Percentiles rank a stretch among this genome's conserved stretches.
Evolutionary conservation across 257 asterid species (phyloP).

Genomic region (Lycium barbarum): DNA sequence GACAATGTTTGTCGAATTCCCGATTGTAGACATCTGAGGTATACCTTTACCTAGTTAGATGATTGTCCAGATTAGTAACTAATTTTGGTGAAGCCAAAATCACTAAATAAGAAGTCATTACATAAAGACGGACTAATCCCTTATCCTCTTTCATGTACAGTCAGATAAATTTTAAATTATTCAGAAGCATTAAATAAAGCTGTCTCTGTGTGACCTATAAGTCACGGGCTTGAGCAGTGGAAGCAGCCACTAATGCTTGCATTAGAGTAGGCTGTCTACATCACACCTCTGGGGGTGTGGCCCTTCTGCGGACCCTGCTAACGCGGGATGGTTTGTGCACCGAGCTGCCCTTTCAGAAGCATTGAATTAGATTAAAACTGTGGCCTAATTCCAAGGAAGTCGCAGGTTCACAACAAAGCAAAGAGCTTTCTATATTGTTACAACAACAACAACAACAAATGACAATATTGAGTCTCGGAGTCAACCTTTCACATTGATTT

Average conservation of each 20-base stretch:
- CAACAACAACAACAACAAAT: slow-evolving; percentile 19
- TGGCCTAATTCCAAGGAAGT: not conserved
- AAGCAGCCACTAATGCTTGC: no score
- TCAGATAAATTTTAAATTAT: not conserved
- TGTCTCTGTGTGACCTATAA: no score
- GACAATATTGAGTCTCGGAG: slow-evolving; percentile 8
- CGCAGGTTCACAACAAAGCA: not conserved
- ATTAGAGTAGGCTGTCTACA: no score
- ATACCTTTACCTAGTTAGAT: slow-evolving; percentile 52
- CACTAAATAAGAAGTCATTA: not conserved
- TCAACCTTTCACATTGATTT: slow-evolving; percentile 2
- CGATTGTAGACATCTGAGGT: slow-evolving; percentile 56
- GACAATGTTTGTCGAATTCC: slow-evolving; percentile 79
- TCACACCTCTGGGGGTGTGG: no score
- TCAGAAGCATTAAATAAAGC: not conserved
- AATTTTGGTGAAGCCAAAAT: not conserved
- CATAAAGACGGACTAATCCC: not conserved
- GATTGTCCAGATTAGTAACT: slow-evolving; percentile 20
- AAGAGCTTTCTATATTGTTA: not conserved
- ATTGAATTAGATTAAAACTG: not conserved
- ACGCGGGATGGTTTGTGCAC: no score
- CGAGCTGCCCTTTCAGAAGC: not conserved
- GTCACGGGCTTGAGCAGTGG: no score
- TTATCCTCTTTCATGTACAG: slow-evolving; percentile 9
- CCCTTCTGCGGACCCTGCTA: no score